Evolutionary conservation across 495 filamentous ascomycete species (phyloP).

Genomic region (Cladorrhinum samala): DNA sequence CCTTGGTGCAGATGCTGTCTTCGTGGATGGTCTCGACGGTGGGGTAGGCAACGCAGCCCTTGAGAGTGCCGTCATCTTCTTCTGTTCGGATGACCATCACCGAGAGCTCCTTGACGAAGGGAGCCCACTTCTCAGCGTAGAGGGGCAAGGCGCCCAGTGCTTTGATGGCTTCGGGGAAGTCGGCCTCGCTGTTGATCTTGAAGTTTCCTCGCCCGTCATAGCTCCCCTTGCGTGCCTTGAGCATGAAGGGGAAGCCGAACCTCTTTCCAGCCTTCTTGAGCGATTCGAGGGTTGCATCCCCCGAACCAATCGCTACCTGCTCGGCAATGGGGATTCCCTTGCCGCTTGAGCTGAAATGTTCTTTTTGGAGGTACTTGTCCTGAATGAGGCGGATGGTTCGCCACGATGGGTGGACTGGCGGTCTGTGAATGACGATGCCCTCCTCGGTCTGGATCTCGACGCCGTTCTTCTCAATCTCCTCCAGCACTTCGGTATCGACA

Average conservation of each 20-base stretch:
- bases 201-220: constrained; percentile 95
- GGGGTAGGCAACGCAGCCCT: constrained; percentile 65
- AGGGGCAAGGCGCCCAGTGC: constrained; percentile 64
- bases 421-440: constrained; percentile 32
- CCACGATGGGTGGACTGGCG: constrained; percentile 79
- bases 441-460: constrained; percentile 45
- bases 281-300: constrained; percentile 46
- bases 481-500: constrained; percentile 86
- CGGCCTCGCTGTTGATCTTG: constrained; percentile 58
- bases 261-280: constrained; percentile 56
- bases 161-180: constrained; percentile 63
- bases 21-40: constrained; percentile 93
- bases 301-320: constrained; percentile 52
- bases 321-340: constrained; percentile 65
- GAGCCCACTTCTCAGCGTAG: constrained; percentile 88
- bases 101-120: constrained; percentile 80
- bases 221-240: constrained; percentile 87
- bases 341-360: constrained; percentile 53
- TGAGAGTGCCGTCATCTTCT: constrained; percentile 50
- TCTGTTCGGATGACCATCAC: constrained; percentile 94
- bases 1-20: constrained; percentile 90
- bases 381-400: constrained; percentile 85
- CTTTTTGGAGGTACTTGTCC: constrained; percentile 93
- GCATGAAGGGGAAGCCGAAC: constrained; percentile 85
- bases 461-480: constrained; percentile 62